Evolutionary conservation across 768 basidiomycete genomes (phyloP).

Genomic region (Kwoniella sp.): DNA sequence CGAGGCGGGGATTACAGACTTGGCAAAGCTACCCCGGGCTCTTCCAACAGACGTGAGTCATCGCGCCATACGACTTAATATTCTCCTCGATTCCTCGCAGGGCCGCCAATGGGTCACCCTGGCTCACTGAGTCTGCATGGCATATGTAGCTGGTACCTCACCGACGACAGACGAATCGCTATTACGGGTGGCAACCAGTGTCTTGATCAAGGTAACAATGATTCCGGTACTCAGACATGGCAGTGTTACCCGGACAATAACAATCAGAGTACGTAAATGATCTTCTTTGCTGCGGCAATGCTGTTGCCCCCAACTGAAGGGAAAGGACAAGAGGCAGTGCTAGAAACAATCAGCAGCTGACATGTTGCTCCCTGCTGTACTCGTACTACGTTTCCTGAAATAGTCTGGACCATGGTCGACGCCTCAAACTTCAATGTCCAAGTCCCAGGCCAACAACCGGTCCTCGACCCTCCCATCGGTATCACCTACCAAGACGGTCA

Average conservation of each 20-base stretch:
- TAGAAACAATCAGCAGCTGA: no score
- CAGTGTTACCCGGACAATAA: slow-evolving; percentile 51
- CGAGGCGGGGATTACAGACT: slow-evolving; percentile 15
- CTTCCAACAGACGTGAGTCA: slow-evolving; percentile 22
- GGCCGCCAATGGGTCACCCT: no score
- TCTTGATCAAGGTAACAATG: slow-evolving; percentile 38
- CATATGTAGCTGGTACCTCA: slow-evolving; percentile 31
- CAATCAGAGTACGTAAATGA: slow-evolving; percentile 46
- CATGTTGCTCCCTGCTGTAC: no score
- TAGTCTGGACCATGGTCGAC: slow-evolving; percentile 9
- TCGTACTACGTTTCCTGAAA: not conserved
- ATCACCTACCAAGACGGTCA: slow-evolving; percentile 1
- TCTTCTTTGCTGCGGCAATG: no score
- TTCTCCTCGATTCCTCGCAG: no score
- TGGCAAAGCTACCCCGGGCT: slow-evolving; percentile 28
- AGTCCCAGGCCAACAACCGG: slow-evolving; percentile 3
- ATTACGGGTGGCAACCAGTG: slow-evolving; percentile 53
- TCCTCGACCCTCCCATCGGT: slow-evolving; percentile 7
- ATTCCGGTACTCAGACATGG: slow-evolving; percentile 43
- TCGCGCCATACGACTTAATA: not conserved
- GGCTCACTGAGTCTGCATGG: no score
- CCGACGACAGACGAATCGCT: slow-evolving; percentile 50
- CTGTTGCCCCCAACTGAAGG: no score
- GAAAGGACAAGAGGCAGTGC: no score
- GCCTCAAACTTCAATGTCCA: not conserved